Conservation (phyloP, 2,329 filamentous ascomycete genomes). For the Paramyrothecium sp. region DNA sequence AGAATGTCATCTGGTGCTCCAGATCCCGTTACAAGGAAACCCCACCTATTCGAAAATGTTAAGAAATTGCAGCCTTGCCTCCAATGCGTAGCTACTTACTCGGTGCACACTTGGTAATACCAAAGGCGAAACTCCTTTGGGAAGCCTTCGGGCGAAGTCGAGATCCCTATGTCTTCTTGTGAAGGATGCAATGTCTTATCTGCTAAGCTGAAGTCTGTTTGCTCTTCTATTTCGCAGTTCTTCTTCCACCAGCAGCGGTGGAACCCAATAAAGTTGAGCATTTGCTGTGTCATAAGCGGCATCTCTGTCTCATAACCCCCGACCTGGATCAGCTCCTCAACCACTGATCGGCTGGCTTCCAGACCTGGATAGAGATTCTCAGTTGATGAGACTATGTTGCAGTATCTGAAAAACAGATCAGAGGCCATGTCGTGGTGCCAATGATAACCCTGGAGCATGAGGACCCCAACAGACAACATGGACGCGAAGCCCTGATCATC, state of each 20-base stretch:
- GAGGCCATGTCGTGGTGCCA: constrained; percentile 50
- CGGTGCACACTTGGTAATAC: constrained; percentile 54
- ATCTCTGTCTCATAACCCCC: constrained; percentile 39
- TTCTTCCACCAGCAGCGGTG: constrained; percentile 32
- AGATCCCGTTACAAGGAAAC: constrained; percentile 73
- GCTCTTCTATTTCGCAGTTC: constrained; percentile 21
- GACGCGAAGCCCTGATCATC: constrained; percentile 48
- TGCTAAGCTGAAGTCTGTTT: constrained; percentile 20
- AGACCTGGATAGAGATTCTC: constrained; percentile 40
- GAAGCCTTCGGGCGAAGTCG: no score
- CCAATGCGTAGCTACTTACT: constrained; percentile 34
- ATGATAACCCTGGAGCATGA: constrained; percentile 45
- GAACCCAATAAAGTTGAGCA: constrained; percentile 57
- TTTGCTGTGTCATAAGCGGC: constrained; percentile 35
- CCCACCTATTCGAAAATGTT: constrained; percentile 58
- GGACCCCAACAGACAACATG: constrained; percentile 38
- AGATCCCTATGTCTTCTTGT: no score
- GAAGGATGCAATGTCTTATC: no score
- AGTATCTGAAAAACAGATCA: constrained; percentile 44
- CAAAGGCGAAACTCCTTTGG: constrained; percentile 30
- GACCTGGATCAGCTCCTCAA: constrained; percentile 35
- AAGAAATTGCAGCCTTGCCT: background rate
- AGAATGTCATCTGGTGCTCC: constrained; percentile 62
- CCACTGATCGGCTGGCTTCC: constrained; percentile 28
- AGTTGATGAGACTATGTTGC: constrained; percentile 41